Percentiles rank a stretch among this genome's conserved stretches.
Conservation (phyloP, 352 stramenopile genomes). For the Pythium phragmiticola region DNA sequence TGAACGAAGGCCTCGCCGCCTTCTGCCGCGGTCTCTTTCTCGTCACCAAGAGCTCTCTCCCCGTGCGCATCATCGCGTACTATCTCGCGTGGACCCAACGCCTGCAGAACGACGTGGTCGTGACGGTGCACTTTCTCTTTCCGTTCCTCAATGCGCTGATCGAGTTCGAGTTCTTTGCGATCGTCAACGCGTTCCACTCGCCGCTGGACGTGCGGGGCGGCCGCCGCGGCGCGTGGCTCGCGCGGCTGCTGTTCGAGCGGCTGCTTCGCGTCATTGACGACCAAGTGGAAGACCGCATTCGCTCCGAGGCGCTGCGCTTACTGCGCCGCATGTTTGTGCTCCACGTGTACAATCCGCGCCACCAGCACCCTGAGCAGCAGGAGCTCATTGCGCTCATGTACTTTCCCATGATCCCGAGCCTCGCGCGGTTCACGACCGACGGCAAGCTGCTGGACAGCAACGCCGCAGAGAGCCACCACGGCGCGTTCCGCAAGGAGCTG, state of each 20-base stretch:
- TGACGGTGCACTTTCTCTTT: constrained; percentile 64
- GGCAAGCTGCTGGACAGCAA: constrained; percentile 38
- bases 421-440: constrained; percentile 51
- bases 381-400: constrained; percentile 65
- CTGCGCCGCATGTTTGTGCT: constrained; percentile 63
- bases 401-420: constrained; percentile 42
- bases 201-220: not conserved
- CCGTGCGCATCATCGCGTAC: constrained; percentile 39
- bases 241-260: constrained; percentile 47
- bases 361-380: constrained; percentile 44
- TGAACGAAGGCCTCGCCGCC: constrained; percentile 57
- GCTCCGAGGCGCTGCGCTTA: constrained; percentile 45
- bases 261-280: constrained; percentile 53
- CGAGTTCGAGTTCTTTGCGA: constrained; percentile 71
- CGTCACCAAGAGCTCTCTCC: constrained; percentile 42
- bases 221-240: constrained; percentile 41
- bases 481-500: constrained; percentile 56
- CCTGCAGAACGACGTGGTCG: constrained; percentile 44
- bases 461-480: not conserved
- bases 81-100: constrained; percentile 45
- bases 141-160: constrained; percentile 63
- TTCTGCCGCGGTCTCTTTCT: constrained; percentile 64
- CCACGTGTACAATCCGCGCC: constrained; percentile 52
- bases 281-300: constrained; percentile 64
- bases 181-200: constrained; percentile 44